A percentile compares a stretch with the other conserved stretches of the same genome.
Conservation (phyloP, 805 yeast species). For the Barnettozyma botsteinii region DNA sequence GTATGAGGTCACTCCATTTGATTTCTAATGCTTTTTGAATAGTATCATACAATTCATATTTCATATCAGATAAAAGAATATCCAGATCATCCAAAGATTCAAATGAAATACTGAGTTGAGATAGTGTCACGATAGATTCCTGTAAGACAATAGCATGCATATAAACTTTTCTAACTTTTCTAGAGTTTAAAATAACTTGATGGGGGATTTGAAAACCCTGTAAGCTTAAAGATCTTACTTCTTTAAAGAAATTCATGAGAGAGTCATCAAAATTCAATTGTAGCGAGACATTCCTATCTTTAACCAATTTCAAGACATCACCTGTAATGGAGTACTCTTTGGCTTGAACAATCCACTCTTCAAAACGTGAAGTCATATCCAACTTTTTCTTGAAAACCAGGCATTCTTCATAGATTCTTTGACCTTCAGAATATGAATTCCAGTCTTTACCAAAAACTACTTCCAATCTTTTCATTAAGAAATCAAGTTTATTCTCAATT, state of each 20-base stretch:
- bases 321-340: constrained; percentile 26
- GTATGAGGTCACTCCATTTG: constrained; percentile 50
- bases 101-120: constrained; percentile 26
- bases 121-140: constrained; percentile 44
- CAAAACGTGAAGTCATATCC: constrained; percentile 36
- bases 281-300: constrained; percentile 28
- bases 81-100: constrained; percentile 36
- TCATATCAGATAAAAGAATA: constrained; percentile 35
- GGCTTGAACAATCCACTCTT: constrained; percentile 43
- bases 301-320: constrained; percentile 34
- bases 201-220: constrained; percentile 57
- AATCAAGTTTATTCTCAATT: constrained; percentile 37
- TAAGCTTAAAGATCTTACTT: constrained; percentile 44
- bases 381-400: constrained; percentile 39
- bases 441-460: constrained; percentile 55
- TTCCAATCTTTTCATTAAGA: constrained; percentile 40
- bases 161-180: constrained; percentile 44
- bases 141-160: constrained; percentile 51
- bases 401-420: constrained; percentile 48
- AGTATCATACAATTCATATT: constrained; percentile 27
- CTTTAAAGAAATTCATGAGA: constrained; percentile 40
- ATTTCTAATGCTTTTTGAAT: constrained; percentile 33
- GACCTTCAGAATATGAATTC: constrained; percentile 62
- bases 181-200: constrained; percentile 38
- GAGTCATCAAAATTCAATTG: constrained; percentile 47